phyloP scores from a whole-genome alignment of 176 grass and related monocot genomes.

The Triticum dicoccoides region DNA sequence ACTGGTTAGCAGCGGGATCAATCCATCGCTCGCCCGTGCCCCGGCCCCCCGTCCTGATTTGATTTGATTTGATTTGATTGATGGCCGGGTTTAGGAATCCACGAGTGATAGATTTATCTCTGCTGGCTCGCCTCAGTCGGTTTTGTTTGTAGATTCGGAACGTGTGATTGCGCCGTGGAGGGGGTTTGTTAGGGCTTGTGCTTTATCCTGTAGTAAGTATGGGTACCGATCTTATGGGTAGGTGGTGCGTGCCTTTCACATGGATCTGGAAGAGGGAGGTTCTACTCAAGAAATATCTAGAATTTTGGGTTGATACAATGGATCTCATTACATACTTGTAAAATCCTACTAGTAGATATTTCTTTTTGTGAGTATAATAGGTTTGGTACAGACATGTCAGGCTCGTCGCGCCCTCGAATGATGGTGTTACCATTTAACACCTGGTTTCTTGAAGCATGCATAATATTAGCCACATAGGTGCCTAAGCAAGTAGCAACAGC shows the following conservation, averaged over 20 bases:
- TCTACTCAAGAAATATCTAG: background rate
- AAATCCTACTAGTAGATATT: background rate
- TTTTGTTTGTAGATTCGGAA: slow-evolving; percentile 24
- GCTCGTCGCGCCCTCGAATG: background rate
- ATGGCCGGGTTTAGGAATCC: background rate
- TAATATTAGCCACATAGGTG: background rate
- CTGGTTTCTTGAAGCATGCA: slow-evolving; percentile 6
- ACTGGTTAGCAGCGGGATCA: background rate
- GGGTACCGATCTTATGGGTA: background rate
- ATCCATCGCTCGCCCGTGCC: background rate
- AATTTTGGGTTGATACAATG: background rate
- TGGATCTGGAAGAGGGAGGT: slow-evolving; percentile 25
- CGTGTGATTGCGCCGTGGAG: background rate
- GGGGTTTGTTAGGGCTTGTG: background rate
- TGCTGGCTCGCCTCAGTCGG: background rate
- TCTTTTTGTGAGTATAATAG: background rate
- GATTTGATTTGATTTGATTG: background rate
- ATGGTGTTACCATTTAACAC: background rate
- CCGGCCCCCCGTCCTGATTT: background rate
- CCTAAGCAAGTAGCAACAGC: background rate
- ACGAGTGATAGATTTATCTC: background rate
- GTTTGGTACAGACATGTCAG: background rate
- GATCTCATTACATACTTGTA: background rate
- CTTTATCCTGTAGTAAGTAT: slow-evolving; percentile 1
- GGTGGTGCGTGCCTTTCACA: background rate